Conservation (phyloP, 495 filamentous ascomycete species). For the Aspergillus affinis region DNA sequence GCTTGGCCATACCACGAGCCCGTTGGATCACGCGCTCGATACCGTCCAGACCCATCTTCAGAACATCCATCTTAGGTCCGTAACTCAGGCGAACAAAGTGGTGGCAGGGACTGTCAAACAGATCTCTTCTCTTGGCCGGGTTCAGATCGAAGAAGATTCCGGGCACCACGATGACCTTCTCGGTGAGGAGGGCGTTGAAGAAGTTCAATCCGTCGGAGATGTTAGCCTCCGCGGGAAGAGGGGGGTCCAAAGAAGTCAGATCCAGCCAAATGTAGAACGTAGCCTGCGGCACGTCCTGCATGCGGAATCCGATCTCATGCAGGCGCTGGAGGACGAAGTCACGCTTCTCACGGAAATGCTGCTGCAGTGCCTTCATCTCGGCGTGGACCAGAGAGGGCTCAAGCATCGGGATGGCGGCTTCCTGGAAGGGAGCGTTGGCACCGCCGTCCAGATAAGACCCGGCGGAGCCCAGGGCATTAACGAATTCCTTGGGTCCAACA, state of each 20-base stretch:
- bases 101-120: slow-evolving; percentile 95
- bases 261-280: slow-evolving; percentile 93
- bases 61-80: slow-evolving; percentile 83
- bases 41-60: slow-evolving; percentile 81
- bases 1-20: slow-evolving; percentile 32
- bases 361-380: slow-evolving; percentile 91
- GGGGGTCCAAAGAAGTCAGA: slow-evolving; percentile 49
- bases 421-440: slow-evolving; percentile 92
- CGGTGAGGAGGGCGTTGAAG: slow-evolving; percentile 86
- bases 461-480: slow-evolving; percentile 88
- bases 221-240: slow-evolving; percentile 46
- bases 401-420: slow-evolving; percentile 89
- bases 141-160: slow-evolving; percentile 87
- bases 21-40: slow-evolving; percentile 73
- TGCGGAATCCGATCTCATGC: slow-evolving; percentile 77
- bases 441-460: slow-evolving; percentile 96
- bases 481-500: slow-evolving; percentile 92
- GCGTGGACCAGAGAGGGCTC: slow-evolving; percentile 72
- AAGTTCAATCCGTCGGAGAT: slow-evolving; percentile 94
- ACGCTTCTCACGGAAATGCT: slow-evolving; percentile 84
- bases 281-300: slow-evolving; percentile 76
- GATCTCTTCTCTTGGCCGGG: slow-evolving; percentile 80
- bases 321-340: slow-evolving; percentile 83
- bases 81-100: slow-evolving; percentile 93
- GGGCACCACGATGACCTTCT: slow-evolving; percentile 93